Percentiles rank a stretch among this genome's conserved stretches.
Conservation (phyloP, 2,329 filamentous ascomycete genomes). For the Apiospora arundinis region DNA sequence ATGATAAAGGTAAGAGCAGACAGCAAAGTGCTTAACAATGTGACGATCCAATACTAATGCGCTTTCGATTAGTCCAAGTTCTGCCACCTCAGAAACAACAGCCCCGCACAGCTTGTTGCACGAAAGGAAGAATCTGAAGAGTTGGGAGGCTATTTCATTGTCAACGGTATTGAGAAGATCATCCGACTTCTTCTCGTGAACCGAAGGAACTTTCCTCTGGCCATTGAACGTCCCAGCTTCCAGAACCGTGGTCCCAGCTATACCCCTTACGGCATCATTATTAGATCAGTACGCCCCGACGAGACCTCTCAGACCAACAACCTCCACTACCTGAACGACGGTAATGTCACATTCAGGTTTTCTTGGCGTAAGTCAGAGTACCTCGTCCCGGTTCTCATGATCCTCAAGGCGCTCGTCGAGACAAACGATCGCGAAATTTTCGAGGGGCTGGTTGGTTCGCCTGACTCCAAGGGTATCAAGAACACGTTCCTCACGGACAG, state of each 20-base stretch:
- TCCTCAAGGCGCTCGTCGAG: constrained; percentile 91
- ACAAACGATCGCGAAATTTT: constrained; percentile 98
- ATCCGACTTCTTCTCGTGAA: constrained; percentile 91
- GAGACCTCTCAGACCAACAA: constrained; percentile 98
- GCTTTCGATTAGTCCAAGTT: constrained; percentile 71
- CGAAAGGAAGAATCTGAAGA: constrained; percentile 96
- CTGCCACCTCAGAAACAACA: constrained; percentile 88
- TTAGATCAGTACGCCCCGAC: constrained; percentile 92
- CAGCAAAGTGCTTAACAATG: constrained; percentile 53
- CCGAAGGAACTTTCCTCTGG: constrained; percentile 92
- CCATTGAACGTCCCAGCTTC: constrained; percentile 91
- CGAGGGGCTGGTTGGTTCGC: constrained; percentile 84
- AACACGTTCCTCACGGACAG: constrained; percentile 96
- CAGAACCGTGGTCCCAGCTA: constrained; percentile 85
- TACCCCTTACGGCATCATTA: constrained; percentile 87
- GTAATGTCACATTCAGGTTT: constrained; percentile 96
- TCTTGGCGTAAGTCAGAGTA: constrained; percentile 98
- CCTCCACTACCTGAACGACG: constrained; percentile 92
- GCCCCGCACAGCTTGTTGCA: constrained; percentile 81
- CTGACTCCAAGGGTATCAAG: constrained; percentile 76
- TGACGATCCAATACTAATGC: constrained; percentile 28
- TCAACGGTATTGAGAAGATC: constrained; percentile 97
- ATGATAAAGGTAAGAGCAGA: constrained; percentile 70
- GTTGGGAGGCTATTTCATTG: constrained; percentile 93
- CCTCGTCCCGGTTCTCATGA: constrained; percentile 95